These are phyloP conservation scores for Globisporangium carolinianum DNA, from an alignment of 352 stramenopile species.

Conservation along the genomic window DNA sequence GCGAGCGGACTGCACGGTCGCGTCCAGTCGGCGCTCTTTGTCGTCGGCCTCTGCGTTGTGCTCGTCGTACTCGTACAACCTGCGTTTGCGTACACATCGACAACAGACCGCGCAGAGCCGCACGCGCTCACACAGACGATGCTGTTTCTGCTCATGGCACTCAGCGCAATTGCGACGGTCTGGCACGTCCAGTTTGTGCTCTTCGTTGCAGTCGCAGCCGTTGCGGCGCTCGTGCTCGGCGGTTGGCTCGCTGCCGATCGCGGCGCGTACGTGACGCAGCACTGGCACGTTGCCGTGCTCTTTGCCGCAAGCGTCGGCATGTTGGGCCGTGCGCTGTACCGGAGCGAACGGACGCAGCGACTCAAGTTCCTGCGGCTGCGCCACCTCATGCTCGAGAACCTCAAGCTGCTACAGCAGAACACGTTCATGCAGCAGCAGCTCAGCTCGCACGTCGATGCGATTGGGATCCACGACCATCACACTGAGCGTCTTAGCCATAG, in stretches of 20 bases:
- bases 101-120: neutral
- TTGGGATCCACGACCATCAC: conserved; percentile 30
- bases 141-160: conserved; percentile 42
- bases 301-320: conserved; percentile 30
- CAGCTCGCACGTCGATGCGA: conserved; percentile 50
- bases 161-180: conserved; percentile 38
- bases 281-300: conserved; percentile 49
- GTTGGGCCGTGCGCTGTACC: conserved; percentile 35
- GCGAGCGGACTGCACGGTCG: conserved; percentile 13
- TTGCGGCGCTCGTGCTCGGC: conserved; percentile 19
- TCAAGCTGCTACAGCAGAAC: conserved; percentile 53
- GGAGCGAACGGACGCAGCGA: conserved; percentile 27
- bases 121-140: conserved; percentile 43
- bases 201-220: conserved; percentile 23
- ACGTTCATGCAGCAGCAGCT: conserved; percentile 61
- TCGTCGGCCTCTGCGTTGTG: conserved; percentile 16
- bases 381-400: conserved; percentile 56
- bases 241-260: conserved; percentile 22
- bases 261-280: conserved; percentile 16
- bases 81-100: conserved; percentile 7
- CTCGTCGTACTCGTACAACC: conserved; percentile 35
- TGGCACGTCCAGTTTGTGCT: conserved; percentile 54
- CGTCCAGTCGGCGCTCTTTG: conserved; percentile 31
- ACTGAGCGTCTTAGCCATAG: neutral
- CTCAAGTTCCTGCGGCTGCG: conserved; percentile 48